Evolutionary conservation across 805 yeast genomes (phyloP).

Genomic region (Yamadazyma olivae): DNA sequence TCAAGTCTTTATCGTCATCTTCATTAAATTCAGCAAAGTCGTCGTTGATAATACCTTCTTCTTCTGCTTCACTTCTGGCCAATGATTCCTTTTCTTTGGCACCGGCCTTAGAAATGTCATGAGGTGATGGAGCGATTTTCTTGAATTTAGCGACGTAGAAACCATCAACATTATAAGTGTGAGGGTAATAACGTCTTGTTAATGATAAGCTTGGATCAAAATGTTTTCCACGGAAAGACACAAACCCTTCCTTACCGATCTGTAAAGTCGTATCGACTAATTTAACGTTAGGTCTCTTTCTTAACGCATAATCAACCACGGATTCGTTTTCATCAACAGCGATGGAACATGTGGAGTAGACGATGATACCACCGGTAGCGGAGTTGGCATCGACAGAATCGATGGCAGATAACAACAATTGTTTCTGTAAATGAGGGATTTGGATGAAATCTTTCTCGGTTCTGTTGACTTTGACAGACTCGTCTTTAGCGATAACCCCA

Average conservation of each 20-base stretch:
- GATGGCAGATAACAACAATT: slow-evolving; percentile 87
- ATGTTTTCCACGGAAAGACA: slow-evolving; percentile 88
- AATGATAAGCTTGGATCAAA: slow-evolving; percentile 73
- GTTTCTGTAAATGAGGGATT: slow-evolving; percentile 95
- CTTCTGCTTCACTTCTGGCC: slow-evolving; percentile 79
- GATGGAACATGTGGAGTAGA: slow-evolving; percentile 97
- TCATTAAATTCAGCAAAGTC: slow-evolving; percentile 84
- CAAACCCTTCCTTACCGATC: slow-evolving; percentile 95
- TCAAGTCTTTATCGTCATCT: slow-evolving; percentile 69
- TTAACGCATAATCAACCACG: slow-evolving; percentile 95
- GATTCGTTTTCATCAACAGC: slow-evolving; percentile 98
- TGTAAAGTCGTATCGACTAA: slow-evolving; percentile 88
- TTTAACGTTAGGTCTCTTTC: slow-evolving; percentile 94
- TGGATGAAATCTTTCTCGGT: slow-evolving; percentile 96
- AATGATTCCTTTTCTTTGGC: slow-evolving; percentile 79
- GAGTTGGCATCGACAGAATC: slow-evolving; percentile 96
- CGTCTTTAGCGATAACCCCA: slow-evolving; percentile 98
- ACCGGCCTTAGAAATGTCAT: slow-evolving; percentile 81
- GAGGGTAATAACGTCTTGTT: slow-evolving; percentile 97
- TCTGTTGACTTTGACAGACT: slow-evolving; percentile 87
- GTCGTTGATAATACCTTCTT: slow-evolving; percentile 77
- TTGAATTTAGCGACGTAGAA: slow-evolving; percentile 96
- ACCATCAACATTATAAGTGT: slow-evolving; percentile 97
- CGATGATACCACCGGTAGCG: slow-evolving; percentile 88
- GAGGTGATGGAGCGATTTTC: slow-evolving; percentile 83